Evolutionary conservation across 139 green algal species (phyloP), one percentile per base, ranked within the genome.

Genomic region (Asterochloris erici): DNA sequence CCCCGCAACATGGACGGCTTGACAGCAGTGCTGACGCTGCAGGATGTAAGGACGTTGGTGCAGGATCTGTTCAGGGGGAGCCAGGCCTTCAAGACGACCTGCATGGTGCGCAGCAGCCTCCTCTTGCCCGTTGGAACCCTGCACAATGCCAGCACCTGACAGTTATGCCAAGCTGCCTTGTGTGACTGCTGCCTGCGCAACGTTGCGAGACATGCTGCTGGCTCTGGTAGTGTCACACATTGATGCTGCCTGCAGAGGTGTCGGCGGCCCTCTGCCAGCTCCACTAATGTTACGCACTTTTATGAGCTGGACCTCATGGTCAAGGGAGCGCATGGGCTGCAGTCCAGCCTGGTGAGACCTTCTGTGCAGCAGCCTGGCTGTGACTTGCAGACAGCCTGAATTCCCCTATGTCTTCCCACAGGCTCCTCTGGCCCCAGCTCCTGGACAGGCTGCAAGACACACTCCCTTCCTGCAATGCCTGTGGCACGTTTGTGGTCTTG

Each of bases 301-400:
- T 97, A 96, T 85, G 95, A 98, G 87, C 84, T 98, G 24, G 91
- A 95, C 60, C 82, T 97, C 14, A 91, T 95, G 61, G 92, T 98
- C 27, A 86, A 90, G 75, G 91, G 91, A 28, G 87, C 86, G 77
- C 28, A 21, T 13, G 84, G 83, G 11, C 83, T 95, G 29, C 78
- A 83, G 16, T 54, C 63, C 19, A 84, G 78, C 60, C 77, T 85
- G 81, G 85, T 85, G 63, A 38, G 85, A n/a, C n/a, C n/a, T n/a
- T n/a, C n/a, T n/a, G n/a, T n/a, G n/a, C n/a, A n/a, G n/a, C n/a
- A n/a, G n/a, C n/a, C n/a, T n/a, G n/a, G n/a, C n/a, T n/a, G n/a
- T n/a, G n/a, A n/a, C n/a, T n/a, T n/a, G n/a, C n/a, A n/a, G n/a
- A n/a, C n/a, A n/a, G n/a, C n/a, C n/a, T n/a, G n/a, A n/a, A n/a